A percentile compares a stretch with the other conserved stretches of the same genome.
phyloP scores from a whole-genome alignment of 164 flowering plant species.

The Liriodendron chinense region DNA sequence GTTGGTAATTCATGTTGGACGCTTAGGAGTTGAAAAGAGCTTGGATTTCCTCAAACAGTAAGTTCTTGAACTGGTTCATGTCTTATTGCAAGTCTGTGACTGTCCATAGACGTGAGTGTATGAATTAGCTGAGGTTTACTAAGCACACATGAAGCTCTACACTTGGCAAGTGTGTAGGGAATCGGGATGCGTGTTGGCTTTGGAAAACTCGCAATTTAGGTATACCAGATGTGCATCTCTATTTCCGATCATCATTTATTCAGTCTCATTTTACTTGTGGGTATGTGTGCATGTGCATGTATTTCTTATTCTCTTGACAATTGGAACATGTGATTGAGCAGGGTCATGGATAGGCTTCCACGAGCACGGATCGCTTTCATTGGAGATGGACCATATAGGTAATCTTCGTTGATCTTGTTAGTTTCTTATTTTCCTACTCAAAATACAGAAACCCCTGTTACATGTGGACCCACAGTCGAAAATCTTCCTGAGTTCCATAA shows the following conservation, averaged over 20 bases:
- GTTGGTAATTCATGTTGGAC: slow-evolving; percentile 85
- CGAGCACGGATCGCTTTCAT: slow-evolving; percentile 88
- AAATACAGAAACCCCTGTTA: no score
- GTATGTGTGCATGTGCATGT: neutral
- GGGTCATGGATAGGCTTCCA: slow-evolving; percentile 90
- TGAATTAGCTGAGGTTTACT: no score
- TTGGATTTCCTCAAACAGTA: slow-evolving; percentile 92
- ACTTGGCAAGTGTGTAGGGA: no score
- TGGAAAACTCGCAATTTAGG: neutral
- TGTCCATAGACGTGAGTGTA: no score
- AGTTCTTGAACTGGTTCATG: slow-evolving; percentile 6
- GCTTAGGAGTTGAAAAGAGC: slow-evolving; percentile 96
- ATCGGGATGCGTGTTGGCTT: neutral
- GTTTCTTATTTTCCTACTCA: neutral
- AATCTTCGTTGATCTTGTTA: slow-evolving; percentile 4
- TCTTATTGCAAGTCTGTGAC: no score
- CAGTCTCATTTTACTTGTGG: neutral
- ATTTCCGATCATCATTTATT: neutral
- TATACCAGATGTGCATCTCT: neutral
- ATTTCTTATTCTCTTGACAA: neutral
- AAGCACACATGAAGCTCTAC: no score
- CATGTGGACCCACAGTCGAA: no score
- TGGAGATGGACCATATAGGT: slow-evolving; percentile 99
- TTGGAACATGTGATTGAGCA: slow-evolving; percentile 31
- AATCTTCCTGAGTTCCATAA: no score